Evolutionary conservation across 2,329 filamentous ascomycete genomes (phyloP).

Genomic region (Septoria petroselini): DNA sequence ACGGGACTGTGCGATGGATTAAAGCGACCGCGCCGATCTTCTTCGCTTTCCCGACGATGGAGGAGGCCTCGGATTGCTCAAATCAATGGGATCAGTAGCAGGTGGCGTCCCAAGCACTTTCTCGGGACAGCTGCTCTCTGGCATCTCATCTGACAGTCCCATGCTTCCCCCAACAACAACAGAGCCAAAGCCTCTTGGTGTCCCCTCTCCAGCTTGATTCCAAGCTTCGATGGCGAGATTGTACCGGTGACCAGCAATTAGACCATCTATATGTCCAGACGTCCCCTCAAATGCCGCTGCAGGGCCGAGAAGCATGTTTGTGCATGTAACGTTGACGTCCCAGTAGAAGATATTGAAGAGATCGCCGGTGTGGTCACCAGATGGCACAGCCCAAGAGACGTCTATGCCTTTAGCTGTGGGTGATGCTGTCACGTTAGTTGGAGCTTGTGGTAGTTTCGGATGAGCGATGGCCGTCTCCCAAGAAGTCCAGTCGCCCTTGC

Average conservation of each 20-base stretch:
- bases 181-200: not conserved
- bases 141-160: not conserved
- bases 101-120: not conserved
- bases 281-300: not conserved
- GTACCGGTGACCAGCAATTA: slow-evolving; percentile 1
- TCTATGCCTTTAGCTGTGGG: slow-evolving; percentile 1
- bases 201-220: slow-evolving; percentile 3
- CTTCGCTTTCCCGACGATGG: too few species aligned
- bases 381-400: not conserved
- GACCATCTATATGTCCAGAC: not conserved
- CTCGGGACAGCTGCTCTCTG: not conserved
- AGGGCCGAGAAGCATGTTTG: not conserved
- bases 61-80: not conserved
- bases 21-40: too few species aligned
- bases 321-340: slow-evolving; percentile 2
- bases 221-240: slow-evolving; percentile 4
- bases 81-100: not conserved
- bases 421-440: not conserved
- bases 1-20: too few species aligned
- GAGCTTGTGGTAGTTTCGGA: not conserved
- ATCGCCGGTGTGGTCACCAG: not conserved
- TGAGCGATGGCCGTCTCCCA: not conserved
- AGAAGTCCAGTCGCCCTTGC: slow-evolving; percentile 6
- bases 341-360: slow-evolving; percentile 7
- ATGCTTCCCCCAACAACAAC: not conserved